Conservation (phyloP, 352 stramenopile genomes). For the Thraustochytrium sp. region DNA sequence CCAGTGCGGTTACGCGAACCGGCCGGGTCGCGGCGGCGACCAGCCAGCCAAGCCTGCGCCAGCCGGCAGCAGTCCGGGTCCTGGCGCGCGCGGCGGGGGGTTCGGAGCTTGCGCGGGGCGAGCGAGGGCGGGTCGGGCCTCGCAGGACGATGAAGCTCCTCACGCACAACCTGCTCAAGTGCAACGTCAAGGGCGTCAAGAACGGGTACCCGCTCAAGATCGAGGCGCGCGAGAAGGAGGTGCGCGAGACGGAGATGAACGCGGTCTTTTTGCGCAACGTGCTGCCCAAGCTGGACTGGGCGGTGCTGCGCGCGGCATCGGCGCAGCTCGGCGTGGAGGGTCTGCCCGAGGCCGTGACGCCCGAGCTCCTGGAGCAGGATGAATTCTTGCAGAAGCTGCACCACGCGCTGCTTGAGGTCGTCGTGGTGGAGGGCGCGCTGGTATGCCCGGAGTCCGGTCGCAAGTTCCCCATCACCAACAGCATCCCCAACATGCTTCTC, state of each 20-base stretch:
- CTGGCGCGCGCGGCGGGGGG: too few species aligned
- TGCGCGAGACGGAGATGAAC: slow-evolving; percentile 69
- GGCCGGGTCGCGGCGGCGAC: too few species aligned
- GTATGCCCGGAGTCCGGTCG: slow-evolving; percentile 91
- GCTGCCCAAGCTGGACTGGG: slow-evolving; percentile 77
- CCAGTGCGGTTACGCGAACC: too few species aligned
- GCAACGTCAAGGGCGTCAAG: slow-evolving; percentile 83
- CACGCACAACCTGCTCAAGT: slow-evolving; percentile 87
- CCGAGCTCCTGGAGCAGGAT: slow-evolving; percentile 55
- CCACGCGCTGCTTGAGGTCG: slow-evolving; percentile 81
- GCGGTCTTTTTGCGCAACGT: slow-evolving; percentile 77
- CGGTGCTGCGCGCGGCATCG: slow-evolving; percentile 69
- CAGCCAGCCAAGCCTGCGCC: too few species aligned
- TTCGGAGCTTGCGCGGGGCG: neutral
- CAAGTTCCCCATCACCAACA: slow-evolving; percentile 90
- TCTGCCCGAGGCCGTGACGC: slow-evolving; percentile 59
- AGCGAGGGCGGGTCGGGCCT: neutral
- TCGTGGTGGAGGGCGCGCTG: slow-evolving; percentile 90
- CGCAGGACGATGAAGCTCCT: slow-evolving; percentile 70
- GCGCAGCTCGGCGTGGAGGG: slow-evolving; percentile 65
- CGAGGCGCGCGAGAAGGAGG: slow-evolving; percentile 68
- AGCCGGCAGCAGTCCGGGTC: too few species aligned
- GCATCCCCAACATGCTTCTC: slow-evolving; percentile 91
- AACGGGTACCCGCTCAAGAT: slow-evolving; percentile 84
- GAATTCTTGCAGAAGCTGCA: slow-evolving; percentile 74